Conservation (phyloP, 1,139 yeast genomes). For the Saccharomyces hybrid region DNA sequence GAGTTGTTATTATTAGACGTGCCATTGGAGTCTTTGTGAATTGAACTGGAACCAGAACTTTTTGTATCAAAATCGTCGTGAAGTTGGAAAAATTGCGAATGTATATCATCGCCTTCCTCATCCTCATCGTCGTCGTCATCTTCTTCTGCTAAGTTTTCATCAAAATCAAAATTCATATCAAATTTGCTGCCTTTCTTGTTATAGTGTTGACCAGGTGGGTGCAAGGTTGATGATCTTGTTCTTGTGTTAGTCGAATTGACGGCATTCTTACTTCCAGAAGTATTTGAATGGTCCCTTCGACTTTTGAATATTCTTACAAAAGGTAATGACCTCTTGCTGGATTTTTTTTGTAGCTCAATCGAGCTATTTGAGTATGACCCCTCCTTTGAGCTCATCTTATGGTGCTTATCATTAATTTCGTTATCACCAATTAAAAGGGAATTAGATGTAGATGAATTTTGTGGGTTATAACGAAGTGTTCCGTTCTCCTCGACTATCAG, state of each 20-base stretch:
- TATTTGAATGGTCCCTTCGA: constrained; percentile 7
- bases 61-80: constrained; percentile 7
- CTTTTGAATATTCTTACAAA: constrained; percentile 20
- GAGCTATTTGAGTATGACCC: constrained; percentile 8
- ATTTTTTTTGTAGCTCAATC: constrained; percentile 1
- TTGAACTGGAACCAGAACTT: constrained; percentile 4
- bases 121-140: constrained; percentile 31
- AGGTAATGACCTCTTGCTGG: constrained; percentile 11
- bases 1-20: constrained; percentile 1
- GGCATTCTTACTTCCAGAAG: constrained; percentile 3
- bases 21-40: constrained; percentile 3
- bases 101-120: constrained; percentile 24
- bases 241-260: neutral
- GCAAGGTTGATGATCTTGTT: constrained; percentile 1
- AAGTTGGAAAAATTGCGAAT: constrained; percentile 22
- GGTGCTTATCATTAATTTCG: neutral
- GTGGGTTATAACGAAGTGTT: neutral
- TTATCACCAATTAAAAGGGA: neutral
- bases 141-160: constrained; percentile 27
- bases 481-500: neutral
- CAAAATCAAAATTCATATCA: constrained; percentile 28
- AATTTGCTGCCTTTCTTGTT: constrained; percentile 13
- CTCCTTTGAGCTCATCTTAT: constrained; percentile 2
- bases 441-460: neutral
- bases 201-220: neutral